Percentiles rank a stretch among this genome's conserved stretches.
Conservation (phyloP, 805 yeast genomes). For the Teunomyces barrocoloradensis region DNA sequence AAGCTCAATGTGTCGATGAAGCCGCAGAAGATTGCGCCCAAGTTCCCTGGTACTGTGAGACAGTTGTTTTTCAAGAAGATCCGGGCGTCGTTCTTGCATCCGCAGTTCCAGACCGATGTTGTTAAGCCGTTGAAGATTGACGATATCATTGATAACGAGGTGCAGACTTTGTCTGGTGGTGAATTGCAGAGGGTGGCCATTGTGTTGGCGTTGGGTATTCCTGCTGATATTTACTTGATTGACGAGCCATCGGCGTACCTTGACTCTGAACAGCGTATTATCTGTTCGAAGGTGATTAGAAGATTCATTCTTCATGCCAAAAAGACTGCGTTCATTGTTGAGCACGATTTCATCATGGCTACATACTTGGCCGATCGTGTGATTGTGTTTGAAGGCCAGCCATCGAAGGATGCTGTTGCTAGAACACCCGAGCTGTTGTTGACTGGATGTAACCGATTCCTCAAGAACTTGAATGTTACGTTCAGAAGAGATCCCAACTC, state of each 20-base stretch:
- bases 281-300: slow-evolving; percentile 97
- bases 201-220: slow-evolving; percentile 87
- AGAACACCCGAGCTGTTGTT: slow-evolving; percentile 87
- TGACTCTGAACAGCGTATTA: slow-evolving; percentile 99
- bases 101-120: slow-evolving; percentile 98
- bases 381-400: slow-evolving; percentile 95
- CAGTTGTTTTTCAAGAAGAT: slow-evolving; percentile 96
- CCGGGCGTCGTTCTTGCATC: slow-evolving; percentile 88
- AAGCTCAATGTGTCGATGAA: slow-evolving; percentile 93
- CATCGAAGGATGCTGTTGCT: slow-evolving; percentile 83
- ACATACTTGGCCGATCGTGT: slow-evolving; percentile 98
- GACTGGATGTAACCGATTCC: slow-evolving; percentile 96
- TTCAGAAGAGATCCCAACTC: slow-evolving; percentile 99
- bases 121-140: slow-evolving; percentile 93
- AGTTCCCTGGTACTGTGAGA: slow-evolving; percentile 97
- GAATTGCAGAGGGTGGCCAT: slow-evolving; percentile 99
- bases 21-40: slow-evolving; percentile 99
- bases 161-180: slow-evolving; percentile 97
- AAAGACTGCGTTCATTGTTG: slow-evolving; percentile 98
- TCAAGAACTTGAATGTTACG: slow-evolving; percentile 95
- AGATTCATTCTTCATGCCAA: slow-evolving; percentile 93
- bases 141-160: slow-evolving; percentile 95
- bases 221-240: slow-evolving; percentile 93
- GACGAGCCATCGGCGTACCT: slow-evolving; percentile 99
- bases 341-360: slow-evolving; percentile 99